Percentiles rank a stretch among this genome's conserved stretches.
phyloP scores from a whole-genome alignment of 495 filamentous ascomycete species.

The Pyrenopolyporus hunteri region DNA sequence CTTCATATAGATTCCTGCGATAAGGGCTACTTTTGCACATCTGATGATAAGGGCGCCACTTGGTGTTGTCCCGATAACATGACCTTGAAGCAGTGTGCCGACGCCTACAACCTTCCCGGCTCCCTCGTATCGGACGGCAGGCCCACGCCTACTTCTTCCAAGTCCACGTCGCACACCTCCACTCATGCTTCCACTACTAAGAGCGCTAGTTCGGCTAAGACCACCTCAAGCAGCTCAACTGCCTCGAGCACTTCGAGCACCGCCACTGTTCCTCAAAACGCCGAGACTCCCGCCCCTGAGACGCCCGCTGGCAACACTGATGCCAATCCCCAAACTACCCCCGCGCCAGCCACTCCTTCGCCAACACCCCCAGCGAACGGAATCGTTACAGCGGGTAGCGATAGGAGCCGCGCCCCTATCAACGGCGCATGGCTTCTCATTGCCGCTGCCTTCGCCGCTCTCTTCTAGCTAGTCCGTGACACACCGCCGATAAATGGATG shows the following conservation, averaged over 20 bases:
- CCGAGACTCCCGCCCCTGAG: background rate
- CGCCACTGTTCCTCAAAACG: background rate
- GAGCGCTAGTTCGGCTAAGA: constrained; percentile 20
- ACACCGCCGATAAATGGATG: background rate
- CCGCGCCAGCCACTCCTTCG: constrained; percentile 16
- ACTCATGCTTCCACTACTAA: constrained; percentile 30
- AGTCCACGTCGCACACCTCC: constrained; percentile 5
- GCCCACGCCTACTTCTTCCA: constrained; percentile 7
- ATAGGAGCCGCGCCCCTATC: constrained; percentile 11
- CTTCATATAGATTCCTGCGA: constrained; percentile 52
- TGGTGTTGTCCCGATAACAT: constrained; percentile 56
- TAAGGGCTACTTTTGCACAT: constrained; percentile 54
- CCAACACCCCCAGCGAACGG: constrained; percentile 23
- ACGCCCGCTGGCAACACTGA: background rate
- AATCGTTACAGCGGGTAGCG: constrained; percentile 18
- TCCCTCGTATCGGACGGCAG: constrained; percentile 47
- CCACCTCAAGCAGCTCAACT: constrained; percentile 7
- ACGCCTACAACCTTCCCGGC: constrained; percentile 45
- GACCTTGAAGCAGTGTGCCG: constrained; percentile 50
- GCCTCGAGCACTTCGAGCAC: constrained; percentile 14
- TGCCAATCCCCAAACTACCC: background rate
- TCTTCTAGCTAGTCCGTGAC: constrained; percentile 19
- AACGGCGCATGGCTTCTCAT: constrained; percentile 13
- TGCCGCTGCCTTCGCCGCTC: constrained; percentile 27
- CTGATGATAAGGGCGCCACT: constrained; percentile 46